Conservation (phyloP, 768 basidiomycete species). For the Rhizopogon vesiculosus region DNA sequence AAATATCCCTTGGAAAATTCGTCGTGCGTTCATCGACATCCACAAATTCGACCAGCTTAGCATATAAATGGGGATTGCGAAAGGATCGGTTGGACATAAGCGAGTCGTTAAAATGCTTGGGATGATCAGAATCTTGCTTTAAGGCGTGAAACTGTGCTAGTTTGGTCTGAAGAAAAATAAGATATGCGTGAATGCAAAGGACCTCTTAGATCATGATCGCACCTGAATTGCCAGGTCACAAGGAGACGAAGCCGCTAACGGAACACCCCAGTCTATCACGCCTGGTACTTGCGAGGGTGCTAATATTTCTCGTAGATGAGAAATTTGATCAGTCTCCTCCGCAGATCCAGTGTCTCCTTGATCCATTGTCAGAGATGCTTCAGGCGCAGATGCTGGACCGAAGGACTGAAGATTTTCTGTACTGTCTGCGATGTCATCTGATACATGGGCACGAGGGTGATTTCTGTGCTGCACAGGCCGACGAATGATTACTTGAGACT, state of each 20-base stretch:
- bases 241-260: slow-evolving; percentile 45
- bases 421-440: slow-evolving; percentile 36
- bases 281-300: slow-evolving; percentile 62
- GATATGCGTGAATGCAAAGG: background rate
- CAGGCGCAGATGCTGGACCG: background rate
- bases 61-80: slow-evolving; percentile 94
- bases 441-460: slow-evolving; percentile 45
- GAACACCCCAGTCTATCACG: slow-evolving; percentile 74
- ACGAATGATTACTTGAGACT: slow-evolving; percentile 59
- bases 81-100: slow-evolving; percentile 91
- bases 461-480: slow-evolving; percentile 42
- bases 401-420: slow-evolving; percentile 3
- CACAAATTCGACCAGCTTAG: slow-evolving; percentile 92
- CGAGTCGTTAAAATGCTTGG: slow-evolving; percentile 93
- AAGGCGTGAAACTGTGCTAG: slow-evolving; percentile 73
- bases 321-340: slow-evolving; percentile 40
- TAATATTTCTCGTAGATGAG: slow-evolving; percentile 50
- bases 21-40: slow-evolving; percentile 86
- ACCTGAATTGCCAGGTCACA: slow-evolving; percentile 67
- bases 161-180: slow-evolving; percentile 53
- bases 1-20: slow-evolving; percentile 70
- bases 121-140: slow-evolving; percentile 55
- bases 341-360: background rate
- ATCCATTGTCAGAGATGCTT: background rate
- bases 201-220: slow-evolving; percentile 6